These are phyloP conservation scores for Brettanomyces sp. DNA, from an alignment of 805 yeast species.

Conservation along the genomic window DNA sequence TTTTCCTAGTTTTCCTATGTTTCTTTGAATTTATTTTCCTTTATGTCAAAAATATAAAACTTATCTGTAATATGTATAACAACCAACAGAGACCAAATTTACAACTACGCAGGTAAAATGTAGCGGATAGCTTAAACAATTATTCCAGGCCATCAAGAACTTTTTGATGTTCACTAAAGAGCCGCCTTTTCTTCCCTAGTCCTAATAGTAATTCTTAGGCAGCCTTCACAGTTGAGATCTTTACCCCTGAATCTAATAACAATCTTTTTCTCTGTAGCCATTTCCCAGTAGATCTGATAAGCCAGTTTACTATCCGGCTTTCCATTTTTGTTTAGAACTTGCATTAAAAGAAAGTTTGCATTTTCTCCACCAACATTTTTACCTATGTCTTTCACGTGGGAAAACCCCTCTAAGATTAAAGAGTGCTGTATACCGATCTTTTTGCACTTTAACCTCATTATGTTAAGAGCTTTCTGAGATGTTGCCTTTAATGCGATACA, in stretches of 20 bases:
- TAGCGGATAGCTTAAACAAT: no score
- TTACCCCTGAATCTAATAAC: slow-evolving; percentile 91
- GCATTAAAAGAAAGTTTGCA: slow-evolving; percentile 75
- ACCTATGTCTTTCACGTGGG: slow-evolving; percentile 55
- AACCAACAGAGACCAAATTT: background rate
- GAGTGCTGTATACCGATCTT: slow-evolving; percentile 47
- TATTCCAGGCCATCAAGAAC: slow-evolving; percentile 10
- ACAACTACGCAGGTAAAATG: no score
- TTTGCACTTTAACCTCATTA: slow-evolving; percentile 51
- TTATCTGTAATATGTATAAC: background rate
- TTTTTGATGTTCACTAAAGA: slow-evolving; percentile 32
- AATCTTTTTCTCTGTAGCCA: slow-evolving; percentile 67
- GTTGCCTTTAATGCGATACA: slow-evolving; percentile 70
- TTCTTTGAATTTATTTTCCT: no score
- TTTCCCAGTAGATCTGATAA: slow-evolving; percentile 45
- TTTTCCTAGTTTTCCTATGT: no score
- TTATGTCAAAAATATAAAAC: no score
- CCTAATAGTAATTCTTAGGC: slow-evolving; percentile 84
- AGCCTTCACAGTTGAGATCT: slow-evolving; percentile 84
- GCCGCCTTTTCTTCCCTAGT: slow-evolving; percentile 62
- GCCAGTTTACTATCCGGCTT: slow-evolving; percentile 65
- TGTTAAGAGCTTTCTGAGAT: slow-evolving; percentile 40
- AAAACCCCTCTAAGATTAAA: slow-evolving; percentile 42
- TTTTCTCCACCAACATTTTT: slow-evolving; percentile 73
- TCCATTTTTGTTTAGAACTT: slow-evolving; percentile 55